phyloP scores from a whole-genome alignment of 2,329 filamentous ascomycete genomes.

The Arthrinium phaeospermum region DNA sequence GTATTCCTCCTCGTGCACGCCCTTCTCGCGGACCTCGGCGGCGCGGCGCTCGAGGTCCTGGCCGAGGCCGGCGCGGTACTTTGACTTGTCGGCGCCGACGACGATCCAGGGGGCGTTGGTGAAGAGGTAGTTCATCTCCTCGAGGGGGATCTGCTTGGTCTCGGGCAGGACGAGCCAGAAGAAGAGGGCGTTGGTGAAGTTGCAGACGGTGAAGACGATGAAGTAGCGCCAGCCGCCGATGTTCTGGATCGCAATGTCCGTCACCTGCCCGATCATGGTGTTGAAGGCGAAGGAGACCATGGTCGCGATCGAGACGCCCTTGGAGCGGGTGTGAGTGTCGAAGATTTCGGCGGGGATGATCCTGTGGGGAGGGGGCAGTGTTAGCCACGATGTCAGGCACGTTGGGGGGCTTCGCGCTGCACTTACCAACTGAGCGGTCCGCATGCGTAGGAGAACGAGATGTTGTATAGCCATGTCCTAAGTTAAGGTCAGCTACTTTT shows the following conservation, averaged over 20 bases:
- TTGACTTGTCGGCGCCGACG: slow-evolving; percentile 57
- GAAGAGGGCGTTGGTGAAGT: slow-evolving; percentile 52
- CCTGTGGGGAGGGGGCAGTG: slow-evolving; percentile 34
- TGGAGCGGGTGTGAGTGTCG: slow-evolving; percentile 75
- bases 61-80: slow-evolving; percentile 50
- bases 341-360: slow-evolving; percentile 75
- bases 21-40: slow-evolving; percentile 62
- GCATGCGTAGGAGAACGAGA: slow-evolving; percentile 74
- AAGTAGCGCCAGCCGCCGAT: slow-evolving; percentile 62
- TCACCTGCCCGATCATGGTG: slow-evolving; percentile 54
- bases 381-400: background rate
- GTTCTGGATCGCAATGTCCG: slow-evolving; percentile 52
- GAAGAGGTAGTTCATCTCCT: slow-evolving; percentile 72
- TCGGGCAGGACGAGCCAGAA: slow-evolving; percentile 71
- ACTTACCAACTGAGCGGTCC: slow-evolving; percentile 62
- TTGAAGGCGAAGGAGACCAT: slow-evolving; percentile 78
- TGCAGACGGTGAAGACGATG: slow-evolving; percentile 68
- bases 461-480: slow-evolving; percentile 81
- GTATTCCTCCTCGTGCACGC: slow-evolving; percentile 19
- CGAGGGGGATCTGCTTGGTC: slow-evolving; percentile 66
- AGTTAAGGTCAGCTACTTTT: background rate
- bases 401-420: too few species aligned
- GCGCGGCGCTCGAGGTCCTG: slow-evolving; percentile 64
- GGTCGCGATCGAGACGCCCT: slow-evolving; percentile 76
- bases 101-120: slow-evolving; percentile 67